A percentile compares a stretch with the other conserved stretches of the same genome.
These are phyloP conservation scores for Periconia digitata DNA, from an alignment of 2,329 filamentous ascomycete species.

Conservation along the genomic window DNA sequence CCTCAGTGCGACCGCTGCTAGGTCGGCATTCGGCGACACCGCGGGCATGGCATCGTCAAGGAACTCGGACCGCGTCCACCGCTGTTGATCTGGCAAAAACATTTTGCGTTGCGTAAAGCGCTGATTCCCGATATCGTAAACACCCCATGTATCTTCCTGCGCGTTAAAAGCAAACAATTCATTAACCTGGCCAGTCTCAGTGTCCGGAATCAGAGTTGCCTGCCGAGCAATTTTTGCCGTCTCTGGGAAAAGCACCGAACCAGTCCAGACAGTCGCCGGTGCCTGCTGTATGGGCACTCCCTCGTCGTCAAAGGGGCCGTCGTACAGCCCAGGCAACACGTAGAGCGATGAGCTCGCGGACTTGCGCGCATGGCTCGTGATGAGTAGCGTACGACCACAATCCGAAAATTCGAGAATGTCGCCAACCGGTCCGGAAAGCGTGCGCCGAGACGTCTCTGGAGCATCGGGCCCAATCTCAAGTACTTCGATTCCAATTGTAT, in stretches of 20 bases:
- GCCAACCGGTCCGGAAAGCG: constrained; percentile 40
- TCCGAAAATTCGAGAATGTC: constrained; percentile 44
- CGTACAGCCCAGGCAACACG: constrained; percentile 42
- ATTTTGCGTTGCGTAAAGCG: constrained; percentile 43
- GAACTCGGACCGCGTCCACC: constrained; percentile 42
- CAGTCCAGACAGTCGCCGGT: constrained; percentile 42
- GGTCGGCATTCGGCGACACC: constrained; percentile 40
- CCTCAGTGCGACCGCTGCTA: constrained; percentile 42
- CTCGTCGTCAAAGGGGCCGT: constrained; percentile 44
- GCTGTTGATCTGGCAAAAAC: constrained; percentile 41
- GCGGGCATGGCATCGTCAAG: constrained; percentile 45
- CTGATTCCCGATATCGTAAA: constrained; percentile 43
- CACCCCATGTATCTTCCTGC: constrained; percentile 44
- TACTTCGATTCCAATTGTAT: constrained; percentile 87
- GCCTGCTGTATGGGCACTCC: constrained; percentile 41
- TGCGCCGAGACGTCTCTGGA: constrained; percentile 36
- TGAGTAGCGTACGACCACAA: constrained; percentile 42
- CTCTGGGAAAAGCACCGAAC: constrained; percentile 45
- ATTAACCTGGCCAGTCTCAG: constrained; percentile 40
- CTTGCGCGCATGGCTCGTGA: constrained; percentile 41
- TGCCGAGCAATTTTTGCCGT: constrained; percentile 41
- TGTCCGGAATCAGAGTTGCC: constrained; percentile 42
- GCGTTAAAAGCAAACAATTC: constrained; percentile 46
- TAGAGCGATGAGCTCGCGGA: constrained; percentile 40
- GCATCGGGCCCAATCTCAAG: constrained; percentile 69